Evolutionary conservation across 2,329 filamentous ascomycete genomes (phyloP), one percentile per base, ranked within the genome.

Genomic region (Epichloe gansuensis): DNA sequence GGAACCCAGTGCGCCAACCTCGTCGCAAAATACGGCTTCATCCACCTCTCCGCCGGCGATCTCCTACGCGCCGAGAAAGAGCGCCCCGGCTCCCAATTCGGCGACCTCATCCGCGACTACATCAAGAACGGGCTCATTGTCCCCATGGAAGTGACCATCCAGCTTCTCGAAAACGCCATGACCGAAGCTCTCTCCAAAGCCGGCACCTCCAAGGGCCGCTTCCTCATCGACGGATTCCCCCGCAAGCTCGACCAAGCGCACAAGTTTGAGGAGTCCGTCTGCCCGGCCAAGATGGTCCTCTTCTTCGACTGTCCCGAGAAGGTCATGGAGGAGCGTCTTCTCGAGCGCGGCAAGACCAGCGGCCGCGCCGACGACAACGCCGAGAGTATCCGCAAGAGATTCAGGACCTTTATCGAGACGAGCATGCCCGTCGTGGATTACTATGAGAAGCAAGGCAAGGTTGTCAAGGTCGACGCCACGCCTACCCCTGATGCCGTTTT

Each of bases 131-230:
- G 93, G 54, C 82, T 82, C 61, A 98, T 98, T 68, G 93, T 98
- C 57, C 93, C 93, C n/a, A 95, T 95, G 88, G 91, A 97, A 69
- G 89, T 97, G 49, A 98, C 93, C 5, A 85, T 98, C 54, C 85
- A 90, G 62, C 73, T 98, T 38, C 79, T 98, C 43, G 90, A 96
- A 71, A 95, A 95, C 69, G 89, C 90, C 53, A 97, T 98, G 88
- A 77, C 76, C 52, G 81, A 78, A 8, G 76, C 79, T 12, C 80
- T 95, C 50, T 64, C 74, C 52, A 70, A 75, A 52, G 68, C 72
- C 12, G 61, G 64, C 49, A 60, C 57, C 50, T 63, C 64, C 57
- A 84, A 81, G 66, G 78, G 78, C 50, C 82, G 86, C 62, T 97
- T 97, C 75, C 71, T 84, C 52, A 81, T 84, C 60, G 79, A 82